These are phyloP conservation scores for Hondaea fermentalgiana DNA, from an alignment of 108 stramenopile species.

Conservation along the genomic window DNA sequence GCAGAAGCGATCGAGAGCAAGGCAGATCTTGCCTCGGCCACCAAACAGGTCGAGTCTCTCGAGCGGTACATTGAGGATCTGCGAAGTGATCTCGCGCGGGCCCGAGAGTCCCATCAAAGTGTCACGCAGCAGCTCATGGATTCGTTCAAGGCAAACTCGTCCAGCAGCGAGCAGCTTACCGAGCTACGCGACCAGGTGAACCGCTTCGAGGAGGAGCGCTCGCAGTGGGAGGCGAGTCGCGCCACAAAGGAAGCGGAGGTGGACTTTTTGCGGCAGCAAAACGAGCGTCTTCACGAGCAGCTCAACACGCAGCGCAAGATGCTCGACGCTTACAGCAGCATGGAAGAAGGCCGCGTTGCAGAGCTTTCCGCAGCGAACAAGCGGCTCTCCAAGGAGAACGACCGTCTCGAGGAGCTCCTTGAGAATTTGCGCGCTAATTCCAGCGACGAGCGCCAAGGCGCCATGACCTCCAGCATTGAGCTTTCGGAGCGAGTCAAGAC, in stretches of 20 bases:
- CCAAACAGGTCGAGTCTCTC: not conserved
- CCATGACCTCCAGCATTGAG: too few relatives aligned
- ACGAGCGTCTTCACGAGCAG: not conserved
- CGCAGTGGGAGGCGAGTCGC: not conserved
- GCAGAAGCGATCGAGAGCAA: not conserved
- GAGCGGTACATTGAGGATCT: not conserved
- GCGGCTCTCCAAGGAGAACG: not conserved
- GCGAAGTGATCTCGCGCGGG: not conserved
- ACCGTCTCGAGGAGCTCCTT: not conserved
- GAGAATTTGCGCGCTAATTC: not conserved
- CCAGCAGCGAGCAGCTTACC: not conserved
- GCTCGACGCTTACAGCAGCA: not conserved
- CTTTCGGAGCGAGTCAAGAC: not conserved
- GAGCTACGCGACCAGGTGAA: not conserved
- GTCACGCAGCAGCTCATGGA: not conserved
- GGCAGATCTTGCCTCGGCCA: not conserved
- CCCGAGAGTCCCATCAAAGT: not conserved
- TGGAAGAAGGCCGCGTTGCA: slow-evolving; percentile 4
- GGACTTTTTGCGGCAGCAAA: not conserved
- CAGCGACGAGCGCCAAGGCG: not conserved
- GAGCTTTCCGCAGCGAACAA: not conserved
- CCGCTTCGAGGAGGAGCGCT: not conserved
- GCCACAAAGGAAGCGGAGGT: not conserved
- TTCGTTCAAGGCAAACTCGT: not conserved
- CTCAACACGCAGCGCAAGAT: not conserved